Conservation (phyloP, 2,329 filamentous ascomycete genomes). For the Alternaria triticimaculans region DNA sequence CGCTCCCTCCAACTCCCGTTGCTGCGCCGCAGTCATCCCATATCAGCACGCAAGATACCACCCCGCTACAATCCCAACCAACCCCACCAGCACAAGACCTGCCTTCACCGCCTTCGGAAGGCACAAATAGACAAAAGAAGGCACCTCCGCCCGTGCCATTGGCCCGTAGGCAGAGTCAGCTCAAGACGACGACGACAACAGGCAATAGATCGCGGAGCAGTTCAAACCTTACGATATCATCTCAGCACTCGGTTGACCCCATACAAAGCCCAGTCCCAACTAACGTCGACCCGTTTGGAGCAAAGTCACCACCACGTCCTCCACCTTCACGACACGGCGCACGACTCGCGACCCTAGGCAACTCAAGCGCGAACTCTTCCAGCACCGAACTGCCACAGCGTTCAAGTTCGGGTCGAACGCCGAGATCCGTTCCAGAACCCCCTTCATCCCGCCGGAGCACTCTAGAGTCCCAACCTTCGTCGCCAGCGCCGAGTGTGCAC, state of each 20-base stretch:
- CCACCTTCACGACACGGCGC: conserved; percentile 44
- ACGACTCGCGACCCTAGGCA: conserved; percentile 27
- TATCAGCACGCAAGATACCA: conserved; percentile 30
- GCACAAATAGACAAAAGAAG: conserved; percentile 34
- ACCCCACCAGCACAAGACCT: conserved; percentile 19
- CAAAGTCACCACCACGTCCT: conserved; percentile 43
- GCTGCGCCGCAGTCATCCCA: conserved; percentile 24
- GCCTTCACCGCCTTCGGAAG: conserved; percentile 28
- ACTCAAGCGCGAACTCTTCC: conserved; percentile 38
- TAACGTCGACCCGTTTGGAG: conserved; percentile 24
- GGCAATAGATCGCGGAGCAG: conserved; percentile 44
- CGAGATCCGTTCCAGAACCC: conserved; percentile 26
- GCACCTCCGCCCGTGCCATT: conserved; percentile 45
- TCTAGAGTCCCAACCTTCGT: conserved; percentile 32
- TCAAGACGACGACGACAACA: conserved; percentile 35
- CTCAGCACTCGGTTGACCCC: conserved; percentile 41
- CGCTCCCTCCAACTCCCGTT: conserved; percentile 63
- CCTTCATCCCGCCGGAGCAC: conserved; percentile 34
- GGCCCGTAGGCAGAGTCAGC: conserved; percentile 45
- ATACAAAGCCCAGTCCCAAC: conserved; percentile 22
- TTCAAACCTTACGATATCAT: conserved; percentile 46
- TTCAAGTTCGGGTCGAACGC: conserved; percentile 25
- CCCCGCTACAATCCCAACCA: conserved; percentile 20
- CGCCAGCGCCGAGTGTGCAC: conserved; percentile 22
- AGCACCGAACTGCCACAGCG: conserved; percentile 37